These are phyloP conservation scores for Austroboletus rostrupii DNA, from an alignment of 1,284 basidiomycete genomes.

Conservation along the genomic window DNA sequence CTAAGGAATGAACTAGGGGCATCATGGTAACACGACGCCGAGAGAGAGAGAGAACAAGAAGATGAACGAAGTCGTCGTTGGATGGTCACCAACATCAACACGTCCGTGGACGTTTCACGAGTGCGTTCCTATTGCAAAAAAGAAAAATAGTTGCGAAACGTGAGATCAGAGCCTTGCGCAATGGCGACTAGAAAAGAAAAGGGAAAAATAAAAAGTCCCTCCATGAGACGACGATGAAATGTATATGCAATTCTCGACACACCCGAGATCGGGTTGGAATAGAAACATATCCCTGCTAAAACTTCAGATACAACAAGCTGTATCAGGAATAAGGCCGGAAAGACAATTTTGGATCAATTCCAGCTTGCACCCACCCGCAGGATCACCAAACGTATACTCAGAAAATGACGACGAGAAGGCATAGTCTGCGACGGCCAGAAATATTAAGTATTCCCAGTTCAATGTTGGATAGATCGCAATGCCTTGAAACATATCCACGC, in stretches of 20 bases:
- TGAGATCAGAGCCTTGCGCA: not conserved
- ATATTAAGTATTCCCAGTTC: not conserved
- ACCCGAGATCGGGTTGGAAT: not conserved
- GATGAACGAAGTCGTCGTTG: no score
- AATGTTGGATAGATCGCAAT: not conserved
- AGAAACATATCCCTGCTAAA: not conserved
- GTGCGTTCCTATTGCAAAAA: no score
- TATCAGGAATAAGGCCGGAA: not conserved
- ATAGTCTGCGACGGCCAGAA: not conserved
- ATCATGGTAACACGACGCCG: no score
- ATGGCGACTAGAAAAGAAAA: not conserved
- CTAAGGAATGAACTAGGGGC: no score
- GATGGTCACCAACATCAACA: no score
- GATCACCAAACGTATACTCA: not conserved
- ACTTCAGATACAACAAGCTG: not conserved
- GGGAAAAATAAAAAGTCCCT: not conserved
- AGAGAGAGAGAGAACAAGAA: no score
- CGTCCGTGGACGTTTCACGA: no score
- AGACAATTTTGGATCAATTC: not conserved
- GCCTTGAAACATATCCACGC: not conserved
- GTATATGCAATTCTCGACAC: not conserved
- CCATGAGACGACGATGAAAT: not conserved
- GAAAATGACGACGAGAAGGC: not conserved
- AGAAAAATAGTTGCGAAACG: not conserved
- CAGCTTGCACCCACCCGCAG: not conserved